Evolutionary conservation across 352 stramenopile genomes (phyloP).

Genomic region (Peronospora belbahrii): DNA sequence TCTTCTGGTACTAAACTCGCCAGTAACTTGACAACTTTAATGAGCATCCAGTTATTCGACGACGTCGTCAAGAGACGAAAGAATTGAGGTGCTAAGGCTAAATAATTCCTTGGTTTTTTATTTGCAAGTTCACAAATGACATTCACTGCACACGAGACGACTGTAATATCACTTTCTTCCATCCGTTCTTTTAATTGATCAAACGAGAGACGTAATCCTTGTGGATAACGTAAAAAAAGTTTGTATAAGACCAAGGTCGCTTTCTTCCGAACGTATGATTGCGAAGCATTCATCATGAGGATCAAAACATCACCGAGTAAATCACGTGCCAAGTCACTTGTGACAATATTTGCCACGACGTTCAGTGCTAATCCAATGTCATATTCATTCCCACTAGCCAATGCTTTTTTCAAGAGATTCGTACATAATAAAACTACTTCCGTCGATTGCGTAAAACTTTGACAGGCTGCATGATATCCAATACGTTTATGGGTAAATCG

Average conservation of each 20-base stretch:
- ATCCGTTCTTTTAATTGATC: constrained; percentile 95
- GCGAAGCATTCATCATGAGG: constrained; percentile 90
- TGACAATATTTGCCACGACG: constrained; percentile 98
- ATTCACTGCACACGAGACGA: constrained; percentile 97
- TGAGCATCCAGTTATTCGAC: constrained; percentile 99
- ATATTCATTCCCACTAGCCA: constrained; percentile 88
- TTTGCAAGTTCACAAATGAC: constrained; percentile 98
- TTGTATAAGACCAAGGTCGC: constrained; percentile 97
- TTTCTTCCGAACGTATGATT: constrained; percentile 98
- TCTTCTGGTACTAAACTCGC: constrained; percentile 95
- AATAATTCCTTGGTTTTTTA: constrained; percentile 99
- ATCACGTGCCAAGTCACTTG: constrained; percentile 92
- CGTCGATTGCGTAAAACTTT: constrained; percentile 95
- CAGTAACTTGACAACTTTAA: constrained; percentile 99
- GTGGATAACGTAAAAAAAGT: constrained; percentile 97
- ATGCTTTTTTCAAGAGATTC: constrained; percentile 98
- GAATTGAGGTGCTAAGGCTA: constrained; percentile 95
- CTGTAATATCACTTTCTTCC: constrained; percentile 92
- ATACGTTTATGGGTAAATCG: constrained; percentile 95
- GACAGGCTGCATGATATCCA: constrained; percentile 92
- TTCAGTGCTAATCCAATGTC: constrained; percentile 97
- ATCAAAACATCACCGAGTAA: constrained; percentile 86
- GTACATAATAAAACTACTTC: constrained; percentile 98
- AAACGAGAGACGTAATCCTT: constrained; percentile 96
- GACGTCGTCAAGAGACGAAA: constrained; percentile 96